phyloP scores from a whole-genome alignment of 768 basidiomycete species.

The Leccinum ochraceum region DNA sequence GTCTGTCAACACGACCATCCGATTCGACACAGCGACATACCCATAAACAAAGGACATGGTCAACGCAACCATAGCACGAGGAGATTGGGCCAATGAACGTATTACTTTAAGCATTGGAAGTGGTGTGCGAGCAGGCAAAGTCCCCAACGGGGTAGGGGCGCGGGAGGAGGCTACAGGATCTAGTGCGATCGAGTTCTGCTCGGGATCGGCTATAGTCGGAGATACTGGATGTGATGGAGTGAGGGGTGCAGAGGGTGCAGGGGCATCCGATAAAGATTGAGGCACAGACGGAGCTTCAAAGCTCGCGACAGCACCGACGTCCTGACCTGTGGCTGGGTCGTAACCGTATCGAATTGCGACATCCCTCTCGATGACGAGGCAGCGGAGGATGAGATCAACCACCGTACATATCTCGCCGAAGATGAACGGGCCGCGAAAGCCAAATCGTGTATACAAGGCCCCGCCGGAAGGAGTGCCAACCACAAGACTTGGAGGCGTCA shows the following conservation, averaged over 20 bases:
- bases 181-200: background rate
- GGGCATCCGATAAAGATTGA: background rate
- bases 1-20: background rate
- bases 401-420: conserved; percentile 47
- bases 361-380: conserved; percentile 58
- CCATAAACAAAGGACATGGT: conserved; percentile 53
- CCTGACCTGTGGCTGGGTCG: conserved; percentile 37
- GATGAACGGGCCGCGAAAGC: conserved; percentile 62
- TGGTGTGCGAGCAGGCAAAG: conserved; percentile 20
- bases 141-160: conserved; percentile 7
- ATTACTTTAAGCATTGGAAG: conserved; percentile 46
- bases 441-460: conserved; percentile 50
- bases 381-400: conserved; percentile 53
- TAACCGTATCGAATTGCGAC: conserved; percentile 50
- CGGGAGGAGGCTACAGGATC: background rate
- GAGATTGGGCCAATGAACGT: conserved; percentile 41
- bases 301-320: conserved; percentile 5
- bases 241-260: background rate
- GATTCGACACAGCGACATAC: conserved; percentile 35
- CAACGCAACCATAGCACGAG: conserved; percentile 50
- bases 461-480: conserved; percentile 63
- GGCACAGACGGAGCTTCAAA: conserved; percentile 8
- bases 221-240: background rate
- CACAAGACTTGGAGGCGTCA: conserved; percentile 39
- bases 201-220: background rate